Percentiles rank a stretch among this genome's conserved stretches.
Evolutionary conservation across 23 red algal genomes (phyloP).

Genomic region (Gracilaria gracilis): DNA sequence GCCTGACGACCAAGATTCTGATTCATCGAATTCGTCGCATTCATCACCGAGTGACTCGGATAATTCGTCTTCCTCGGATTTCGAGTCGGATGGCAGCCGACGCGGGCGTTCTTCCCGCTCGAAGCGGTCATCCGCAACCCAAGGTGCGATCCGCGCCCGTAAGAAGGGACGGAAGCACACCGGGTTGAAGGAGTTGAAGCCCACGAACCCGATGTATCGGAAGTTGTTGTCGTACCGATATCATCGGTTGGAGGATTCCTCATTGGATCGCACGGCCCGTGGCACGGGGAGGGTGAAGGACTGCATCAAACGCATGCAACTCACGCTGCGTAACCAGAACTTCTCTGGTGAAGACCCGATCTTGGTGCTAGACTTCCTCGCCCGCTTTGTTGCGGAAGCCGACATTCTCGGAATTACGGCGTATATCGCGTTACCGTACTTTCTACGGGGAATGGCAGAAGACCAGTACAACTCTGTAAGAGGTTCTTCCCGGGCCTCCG

Average conservation of each 20-base stretch:
- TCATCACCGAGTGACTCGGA: neutral
- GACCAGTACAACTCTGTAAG: neutral
- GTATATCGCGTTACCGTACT: conserved; percentile 3
- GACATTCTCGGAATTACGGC: neutral
- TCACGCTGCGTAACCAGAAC: neutral
- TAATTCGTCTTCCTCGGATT: neutral
- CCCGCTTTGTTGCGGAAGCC: conserved; percentile 20
- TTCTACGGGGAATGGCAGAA: neutral
- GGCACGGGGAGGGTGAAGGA: neutral
- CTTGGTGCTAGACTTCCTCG: conserved; percentile 2
- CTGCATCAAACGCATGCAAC: neutral
- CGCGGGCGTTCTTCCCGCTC: neutral
- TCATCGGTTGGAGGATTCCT: conserved; percentile 10
- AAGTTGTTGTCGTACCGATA: neutral
- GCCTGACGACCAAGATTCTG: neutral
- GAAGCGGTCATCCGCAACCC: conserved; percentile 5
- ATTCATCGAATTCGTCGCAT: neutral
- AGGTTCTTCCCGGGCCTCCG: too few species aligned
- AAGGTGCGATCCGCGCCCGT: neutral
- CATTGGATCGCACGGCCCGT: neutral
- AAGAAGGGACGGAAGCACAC: neutral
- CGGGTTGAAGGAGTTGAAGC: conserved; percentile 3
- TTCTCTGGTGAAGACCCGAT: conserved; percentile 21
- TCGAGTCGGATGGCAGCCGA: neutral
- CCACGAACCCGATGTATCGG: conserved; percentile 10